phyloP scores from a whole-genome alignment of 2,329 filamentous ascomycete species.

The Penicillium sp. region DNA sequence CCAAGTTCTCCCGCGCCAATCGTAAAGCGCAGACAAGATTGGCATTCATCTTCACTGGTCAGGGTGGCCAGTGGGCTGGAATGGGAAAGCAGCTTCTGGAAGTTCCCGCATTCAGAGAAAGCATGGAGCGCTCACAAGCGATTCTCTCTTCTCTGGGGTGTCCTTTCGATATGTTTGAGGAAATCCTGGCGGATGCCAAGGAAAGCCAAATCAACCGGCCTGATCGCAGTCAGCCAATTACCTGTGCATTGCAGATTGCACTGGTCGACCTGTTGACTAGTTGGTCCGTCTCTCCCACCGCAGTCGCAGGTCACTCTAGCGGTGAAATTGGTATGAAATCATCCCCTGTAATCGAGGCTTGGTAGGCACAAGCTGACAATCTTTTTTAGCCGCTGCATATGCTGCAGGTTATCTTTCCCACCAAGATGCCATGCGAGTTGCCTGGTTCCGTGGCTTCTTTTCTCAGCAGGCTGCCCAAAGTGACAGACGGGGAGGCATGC shows the following conservation, averaged over 20 bases:
- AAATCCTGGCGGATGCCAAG: slow-evolving; percentile 14
- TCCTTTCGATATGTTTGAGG: slow-evolving; percentile 25
- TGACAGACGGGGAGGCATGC: slow-evolving; percentile 26
- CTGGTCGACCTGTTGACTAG: slow-evolving; percentile 21
- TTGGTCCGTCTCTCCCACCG: slow-evolving; percentile 17
- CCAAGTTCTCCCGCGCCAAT: slow-evolving; percentile 13
- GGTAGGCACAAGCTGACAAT: too few species aligned
- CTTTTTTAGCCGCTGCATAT: slow-evolving; percentile 23
- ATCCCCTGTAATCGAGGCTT: too few species aligned
- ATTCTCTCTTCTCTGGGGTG: slow-evolving; percentile 15
- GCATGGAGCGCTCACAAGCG: slow-evolving; percentile 6
- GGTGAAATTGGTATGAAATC: slow-evolving; percentile 26
- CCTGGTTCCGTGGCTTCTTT: slow-evolving; percentile 22
- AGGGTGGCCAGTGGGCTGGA: slow-evolving; percentile 41
- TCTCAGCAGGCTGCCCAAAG: slow-evolving; percentile 9
- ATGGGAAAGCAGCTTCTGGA: slow-evolving; percentile 40
- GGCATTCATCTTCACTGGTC: slow-evolving; percentile 39
- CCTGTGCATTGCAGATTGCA: slow-evolving; percentile 24
- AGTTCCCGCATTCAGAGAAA: slow-evolving; percentile 11
- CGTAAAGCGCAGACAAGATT: slow-evolving; percentile 13
- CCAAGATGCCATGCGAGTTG: slow-evolving; percentile 19
- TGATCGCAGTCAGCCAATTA: slow-evolving; percentile 22
- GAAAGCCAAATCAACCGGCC: slow-evolving; percentile 19
- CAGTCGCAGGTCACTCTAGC: slow-evolving; percentile 29
- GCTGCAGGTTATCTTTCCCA: slow-evolving; percentile 18